phyloP scores from a whole-genome alignment of 176 grass and related monocot species.

The Musa itinerans region DNA sequence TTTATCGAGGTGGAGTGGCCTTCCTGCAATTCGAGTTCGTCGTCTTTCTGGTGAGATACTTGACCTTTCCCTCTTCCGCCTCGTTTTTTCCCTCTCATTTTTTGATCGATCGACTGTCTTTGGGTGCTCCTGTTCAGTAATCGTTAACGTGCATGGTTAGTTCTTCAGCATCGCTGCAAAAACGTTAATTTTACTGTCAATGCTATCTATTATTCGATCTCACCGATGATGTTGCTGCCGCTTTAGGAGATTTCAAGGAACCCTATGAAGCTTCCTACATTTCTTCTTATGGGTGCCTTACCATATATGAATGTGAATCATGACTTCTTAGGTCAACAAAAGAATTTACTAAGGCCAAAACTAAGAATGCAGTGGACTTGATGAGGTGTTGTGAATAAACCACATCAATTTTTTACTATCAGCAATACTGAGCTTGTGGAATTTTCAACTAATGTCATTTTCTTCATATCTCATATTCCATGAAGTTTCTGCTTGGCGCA shows the following conservation, averaged over 20 bases:
- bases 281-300: no score
- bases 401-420: not conserved
- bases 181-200: not conserved
- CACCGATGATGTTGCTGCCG: not conserved
- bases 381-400: not conserved
- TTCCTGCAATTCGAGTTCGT: not conserved
- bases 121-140: not conserved
- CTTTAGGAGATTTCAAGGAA: not conserved
- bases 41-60: not conserved
- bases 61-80: not conserved
- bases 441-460: not conserved
- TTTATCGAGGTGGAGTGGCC: not conserved
- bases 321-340: not conserved
- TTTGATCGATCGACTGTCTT: not conserved
- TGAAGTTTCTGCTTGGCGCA: not conserved
- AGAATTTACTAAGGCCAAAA: not conserved
- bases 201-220: not conserved
- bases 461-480: not conserved
- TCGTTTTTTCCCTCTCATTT: not conserved
- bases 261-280: not conserved
- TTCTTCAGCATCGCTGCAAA: not conserved
- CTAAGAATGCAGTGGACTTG: no score
- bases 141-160: not conserved
- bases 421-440: not conserved
- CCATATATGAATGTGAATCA: not conserved